Evolutionary conservation across 192 early-diverging fungal species (phyloP).

Genomic region (Umbelopsis isabellina): DNA sequence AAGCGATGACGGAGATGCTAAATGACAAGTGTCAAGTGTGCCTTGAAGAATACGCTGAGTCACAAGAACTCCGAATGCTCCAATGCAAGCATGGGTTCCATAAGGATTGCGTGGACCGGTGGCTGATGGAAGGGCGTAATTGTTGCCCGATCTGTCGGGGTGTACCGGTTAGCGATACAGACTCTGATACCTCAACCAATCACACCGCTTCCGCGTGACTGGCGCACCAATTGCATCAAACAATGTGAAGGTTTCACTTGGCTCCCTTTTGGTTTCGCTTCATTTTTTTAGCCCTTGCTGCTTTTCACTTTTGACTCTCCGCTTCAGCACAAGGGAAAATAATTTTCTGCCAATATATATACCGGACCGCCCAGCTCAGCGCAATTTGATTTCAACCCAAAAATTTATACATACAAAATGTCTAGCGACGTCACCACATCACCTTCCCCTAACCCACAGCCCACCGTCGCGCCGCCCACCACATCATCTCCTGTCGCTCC

Average conservation of each 20-base stretch:
- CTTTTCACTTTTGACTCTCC: too few species aligned
- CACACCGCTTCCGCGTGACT: too few species aligned
- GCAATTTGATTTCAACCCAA: too few species aligned
- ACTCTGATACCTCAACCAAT: background rate
- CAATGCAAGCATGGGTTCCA: slow-evolving; percentile 61
- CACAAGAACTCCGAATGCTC: slow-evolving; percentile 49
- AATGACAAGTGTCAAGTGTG: slow-evolving; percentile 54
- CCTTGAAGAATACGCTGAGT: slow-evolving; percentile 50
- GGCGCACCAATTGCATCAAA: background rate
- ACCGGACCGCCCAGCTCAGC: too few species aligned
- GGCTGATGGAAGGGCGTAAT: slow-evolving; percentile 54
- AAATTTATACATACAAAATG: too few species aligned
- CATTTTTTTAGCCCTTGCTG: too few species aligned
- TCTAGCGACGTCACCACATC: too few species aligned
- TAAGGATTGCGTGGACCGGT: slow-evolving; percentile 54
- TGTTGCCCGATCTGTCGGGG: slow-evolving; percentile 61
- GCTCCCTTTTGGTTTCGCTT: background rate
- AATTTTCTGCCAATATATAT: too few species aligned
- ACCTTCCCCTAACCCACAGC: too few species aligned
- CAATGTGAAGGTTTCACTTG: background rate
- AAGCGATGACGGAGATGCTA: slow-evolving; percentile 18
- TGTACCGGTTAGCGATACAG: slow-evolving; percentile 40
- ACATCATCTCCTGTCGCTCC: background rate
- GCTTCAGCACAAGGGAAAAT: too few species aligned
- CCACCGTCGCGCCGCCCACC: background rate